Percentiles rank a stretch among this genome's conserved stretches.
These are phyloP conservation scores for Sarocladium oryzae DNA, from an alignment of 2,329 filamentous ascomycete species.

Conservation along the genomic window DNA sequence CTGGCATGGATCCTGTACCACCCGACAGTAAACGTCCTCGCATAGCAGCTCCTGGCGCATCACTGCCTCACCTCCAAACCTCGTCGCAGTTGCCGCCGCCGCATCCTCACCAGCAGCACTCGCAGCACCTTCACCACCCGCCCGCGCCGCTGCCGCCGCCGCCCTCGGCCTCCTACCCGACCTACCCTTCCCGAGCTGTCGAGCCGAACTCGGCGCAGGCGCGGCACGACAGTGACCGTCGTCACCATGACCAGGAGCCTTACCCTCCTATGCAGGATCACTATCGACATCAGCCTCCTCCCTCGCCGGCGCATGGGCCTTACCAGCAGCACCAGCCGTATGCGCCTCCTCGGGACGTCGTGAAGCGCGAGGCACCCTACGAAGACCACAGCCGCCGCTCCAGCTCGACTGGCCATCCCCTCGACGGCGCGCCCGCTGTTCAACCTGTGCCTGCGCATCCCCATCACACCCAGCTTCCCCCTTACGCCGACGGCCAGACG, in stretches of 20 bases:
- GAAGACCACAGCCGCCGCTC: slow-evolving; percentile 43
- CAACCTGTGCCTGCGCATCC: slow-evolving; percentile 21
- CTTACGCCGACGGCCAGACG: slow-evolving; percentile 39
- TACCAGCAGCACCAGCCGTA: slow-evolving; percentile 39
- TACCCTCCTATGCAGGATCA: slow-evolving; percentile 50
- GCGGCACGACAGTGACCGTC: slow-evolving; percentile 42
- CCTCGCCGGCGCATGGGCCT: slow-evolving; percentile 37
- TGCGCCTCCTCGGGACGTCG: slow-evolving; percentile 44
- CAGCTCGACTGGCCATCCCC: slow-evolving; percentile 44
- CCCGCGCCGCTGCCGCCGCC: slow-evolving; percentile 26
- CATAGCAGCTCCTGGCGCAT: slow-evolving; percentile 40
- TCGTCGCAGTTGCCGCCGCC: slow-evolving; percentile 20
- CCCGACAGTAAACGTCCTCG: slow-evolving; percentile 55
- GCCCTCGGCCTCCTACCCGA: slow-evolving; percentile 1
- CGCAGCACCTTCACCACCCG: slow-evolving; percentile 19
- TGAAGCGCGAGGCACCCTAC: slow-evolving; percentile 47
- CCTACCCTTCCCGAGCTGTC: slow-evolving; percentile 21
- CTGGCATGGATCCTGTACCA: slow-evolving; percentile 55
- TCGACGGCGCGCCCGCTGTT: slow-evolving; percentile 22
- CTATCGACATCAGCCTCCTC: slow-evolving; percentile 31
- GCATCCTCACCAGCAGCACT: slow-evolving; percentile 13
- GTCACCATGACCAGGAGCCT: slow-evolving; percentile 50
- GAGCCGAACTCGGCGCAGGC: slow-evolving; percentile 26
- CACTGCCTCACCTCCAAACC: slow-evolving; percentile 33
- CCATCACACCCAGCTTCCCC: slow-evolving; percentile 23